Base-by-base conservation (phyloP, 2,329 filamentous ascomycete species). In the Hysterium pulicare region DNA sequence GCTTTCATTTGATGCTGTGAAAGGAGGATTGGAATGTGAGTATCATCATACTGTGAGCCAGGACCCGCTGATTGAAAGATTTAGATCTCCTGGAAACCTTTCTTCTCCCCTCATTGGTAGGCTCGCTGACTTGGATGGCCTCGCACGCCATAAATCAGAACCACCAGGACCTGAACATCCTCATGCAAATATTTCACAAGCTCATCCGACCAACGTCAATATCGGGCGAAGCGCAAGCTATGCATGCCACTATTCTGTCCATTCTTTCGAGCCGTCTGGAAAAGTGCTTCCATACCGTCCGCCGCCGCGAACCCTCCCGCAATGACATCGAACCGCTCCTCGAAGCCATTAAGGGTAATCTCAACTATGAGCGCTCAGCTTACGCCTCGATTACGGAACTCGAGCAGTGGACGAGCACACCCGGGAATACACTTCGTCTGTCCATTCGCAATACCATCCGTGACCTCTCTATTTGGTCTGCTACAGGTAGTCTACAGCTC, bases 81-180 rank as follows among this genome's bases (percentile, higher is more conserved):
- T 2, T 46, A 85, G 82, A 90, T 57, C 73, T 93, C 9, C 81
- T 90, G 3, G 86, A 90, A 51, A 86, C 87, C 0, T 90, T 90
- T 49, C 69, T 93, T 2, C 69, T 91, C n/a, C 87, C 88, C 0
- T 86, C 86, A 0, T 73, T 93, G 0, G 80, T 91, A 2, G 81
- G 84, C 4, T 86, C 84, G 0, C 77, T 91, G 11, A 75, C 77
- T 2, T 91, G 86, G 71, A 75, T 93, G 46, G 76, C 82, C 1
- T 79, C 82, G 41, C 81, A 86, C 51, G 78, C 89, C 3, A 84
- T 83, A 74, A 75, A 82, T 39, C 78, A 83, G 45, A 77, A 79
- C 11, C 65, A 72, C 41, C 74, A 76, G 13, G 82, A 87, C 53
- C 78, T 85, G 44, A 81, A 82, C 53, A 78, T 85, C 3, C 73